Conservation (phyloP, 176 grass and related monocot genomes). For the Elaeis guineensis region DNA sequence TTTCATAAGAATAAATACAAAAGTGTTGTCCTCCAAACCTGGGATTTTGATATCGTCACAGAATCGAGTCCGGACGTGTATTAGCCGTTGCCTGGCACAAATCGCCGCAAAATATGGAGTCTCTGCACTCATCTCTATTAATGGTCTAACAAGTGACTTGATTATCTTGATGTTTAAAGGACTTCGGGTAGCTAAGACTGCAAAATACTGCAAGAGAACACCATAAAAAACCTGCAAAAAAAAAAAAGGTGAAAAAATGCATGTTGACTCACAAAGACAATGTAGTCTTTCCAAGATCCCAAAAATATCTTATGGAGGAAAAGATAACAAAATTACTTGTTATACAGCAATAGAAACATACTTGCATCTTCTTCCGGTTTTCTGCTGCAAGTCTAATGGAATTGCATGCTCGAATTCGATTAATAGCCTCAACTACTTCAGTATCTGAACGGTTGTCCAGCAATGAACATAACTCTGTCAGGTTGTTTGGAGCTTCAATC, state of each 20-base stretch:
- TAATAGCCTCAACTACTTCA: constrained; percentile 80
- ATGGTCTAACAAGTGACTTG: constrained; percentile 76
- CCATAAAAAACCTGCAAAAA: constrained; percentile 78
- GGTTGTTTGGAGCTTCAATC: constrained; percentile 70
- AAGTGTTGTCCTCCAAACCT: constrained; percentile 40
- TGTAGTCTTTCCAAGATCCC: no score
- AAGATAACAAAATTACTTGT: no score
- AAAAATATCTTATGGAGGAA: no score
- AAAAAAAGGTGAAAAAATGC: neutral
- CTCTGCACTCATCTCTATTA: constrained; percentile 89
- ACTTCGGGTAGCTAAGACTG: constrained; percentile 56
- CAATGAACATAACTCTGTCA: constrained; percentile 60
- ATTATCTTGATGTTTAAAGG: constrained; percentile 69
- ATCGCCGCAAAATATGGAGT: constrained; percentile 96
- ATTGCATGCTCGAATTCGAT: constrained; percentile 76
- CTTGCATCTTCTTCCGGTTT: constrained; percentile 95
- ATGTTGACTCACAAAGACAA: no score
- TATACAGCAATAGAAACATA: constrained; percentile 14
- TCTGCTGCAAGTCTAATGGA: constrained; percentile 80
- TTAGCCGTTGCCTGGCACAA: constrained; percentile 76
- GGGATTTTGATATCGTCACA: constrained; percentile 75
- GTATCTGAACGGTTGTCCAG: constrained; percentile 66
- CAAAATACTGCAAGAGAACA: constrained; percentile 89
- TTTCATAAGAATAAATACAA: neutral
- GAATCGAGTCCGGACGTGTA: constrained; percentile 46